Evolutionary conservation across 805 yeast genomes (phyloP).

Genomic region (Zygosaccharomyces siamensis): DNA sequence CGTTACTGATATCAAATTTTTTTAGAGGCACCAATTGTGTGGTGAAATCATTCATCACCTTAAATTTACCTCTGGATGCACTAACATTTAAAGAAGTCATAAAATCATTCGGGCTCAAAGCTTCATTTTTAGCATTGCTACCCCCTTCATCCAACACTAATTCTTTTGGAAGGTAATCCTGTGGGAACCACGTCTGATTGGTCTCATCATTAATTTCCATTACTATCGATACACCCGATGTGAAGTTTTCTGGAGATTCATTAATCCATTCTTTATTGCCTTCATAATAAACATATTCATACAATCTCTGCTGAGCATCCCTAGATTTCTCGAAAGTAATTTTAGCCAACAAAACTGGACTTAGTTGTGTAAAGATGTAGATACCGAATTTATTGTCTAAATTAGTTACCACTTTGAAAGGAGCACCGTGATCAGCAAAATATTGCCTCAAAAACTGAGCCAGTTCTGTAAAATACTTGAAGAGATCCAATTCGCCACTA

Average conservation of each 20-base stretch:
- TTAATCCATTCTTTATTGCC: conserved; percentile 27
- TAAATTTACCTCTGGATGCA: conserved; percentile 10
- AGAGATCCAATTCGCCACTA: conserved; percentile 29
- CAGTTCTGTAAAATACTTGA: conserved; percentile 32
- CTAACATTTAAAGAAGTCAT: not conserved
- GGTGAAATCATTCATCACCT: conserved; percentile 30
- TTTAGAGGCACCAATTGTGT: conserved; percentile 21
- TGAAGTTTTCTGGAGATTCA: conserved; percentile 26
- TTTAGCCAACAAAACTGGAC: conserved; percentile 18
- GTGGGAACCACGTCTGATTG: conserved; percentile 23
- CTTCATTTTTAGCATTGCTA: not conserved
- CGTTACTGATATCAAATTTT: conserved; percentile 32
- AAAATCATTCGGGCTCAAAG: not conserved
- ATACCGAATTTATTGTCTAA: conserved; percentile 31
- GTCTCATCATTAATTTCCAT: conserved; percentile 22
- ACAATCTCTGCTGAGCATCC: conserved; percentile 23
- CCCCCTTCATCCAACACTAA: conserved; percentile 14
- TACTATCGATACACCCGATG: conserved; percentile 26
- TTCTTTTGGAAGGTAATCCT: conserved; percentile 23
- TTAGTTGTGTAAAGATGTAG: conserved; percentile 16
- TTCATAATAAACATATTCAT: conserved; percentile 26
- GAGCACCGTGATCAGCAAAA: conserved; percentile 16
- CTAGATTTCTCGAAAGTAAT: conserved; percentile 23
- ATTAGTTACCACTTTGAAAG: conserved; percentile 24
- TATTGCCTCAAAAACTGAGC: conserved; percentile 21